These are phyloP conservation scores for Fraxinus greggii DNA, from an alignment of 305 asterid species.

Conservation along the genomic window DNA sequence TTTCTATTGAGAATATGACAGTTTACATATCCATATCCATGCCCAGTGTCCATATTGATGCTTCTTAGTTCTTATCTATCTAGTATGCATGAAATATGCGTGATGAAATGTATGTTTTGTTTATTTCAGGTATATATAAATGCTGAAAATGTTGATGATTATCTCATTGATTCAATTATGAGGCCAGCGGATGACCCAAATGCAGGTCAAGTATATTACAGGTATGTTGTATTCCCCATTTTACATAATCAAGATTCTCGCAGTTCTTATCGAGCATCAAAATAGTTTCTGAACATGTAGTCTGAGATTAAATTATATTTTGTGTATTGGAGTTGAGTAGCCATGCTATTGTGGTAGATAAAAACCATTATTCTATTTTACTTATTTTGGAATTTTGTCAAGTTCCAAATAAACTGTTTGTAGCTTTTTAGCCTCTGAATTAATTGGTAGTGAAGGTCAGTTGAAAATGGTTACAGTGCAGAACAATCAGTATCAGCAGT, in stretches of 20 bases:
- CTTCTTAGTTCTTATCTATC: neutral
- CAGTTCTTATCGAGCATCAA: neutral
- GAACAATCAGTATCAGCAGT: neutral
- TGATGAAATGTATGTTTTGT: constrained; percentile 2
- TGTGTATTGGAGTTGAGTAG: neutral
- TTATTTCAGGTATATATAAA: constrained; percentile 66
- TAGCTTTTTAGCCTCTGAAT: neutral
- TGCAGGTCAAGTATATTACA: constrained; percentile 90
- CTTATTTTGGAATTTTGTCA: neutral
- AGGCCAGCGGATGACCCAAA: constrained; percentile 83
- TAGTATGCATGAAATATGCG: neutral
- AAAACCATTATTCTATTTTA: neutral
- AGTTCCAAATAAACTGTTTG: neutral
- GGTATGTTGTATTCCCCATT: constrained; percentile 39
- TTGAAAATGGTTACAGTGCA: neutral
- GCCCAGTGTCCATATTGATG: neutral
- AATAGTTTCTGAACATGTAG: neutral
- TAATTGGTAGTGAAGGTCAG: neutral
- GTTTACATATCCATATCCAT: neutral
- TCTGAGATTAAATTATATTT: neutral
- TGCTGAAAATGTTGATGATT: constrained; percentile 78
- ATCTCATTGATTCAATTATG: constrained; percentile 74
- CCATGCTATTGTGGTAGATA: neutral
- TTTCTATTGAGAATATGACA: neutral
- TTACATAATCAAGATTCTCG: neutral